phyloP scores from a whole-genome alignment of 257 asterid genomes.

The Striga asiatica region DNA sequence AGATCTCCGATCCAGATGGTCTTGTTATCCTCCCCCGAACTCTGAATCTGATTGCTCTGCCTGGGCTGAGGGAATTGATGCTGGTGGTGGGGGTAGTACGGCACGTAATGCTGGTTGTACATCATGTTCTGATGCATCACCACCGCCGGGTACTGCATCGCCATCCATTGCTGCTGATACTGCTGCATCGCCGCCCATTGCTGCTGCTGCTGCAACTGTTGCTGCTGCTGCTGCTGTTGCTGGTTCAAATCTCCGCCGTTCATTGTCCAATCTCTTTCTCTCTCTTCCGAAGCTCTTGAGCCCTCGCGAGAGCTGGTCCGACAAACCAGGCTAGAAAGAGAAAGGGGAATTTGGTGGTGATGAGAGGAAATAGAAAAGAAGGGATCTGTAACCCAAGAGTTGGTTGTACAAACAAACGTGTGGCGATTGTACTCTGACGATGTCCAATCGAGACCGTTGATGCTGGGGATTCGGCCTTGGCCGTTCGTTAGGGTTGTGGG shows the following conservation, averaged over 20 bases:
- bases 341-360: slow-evolving; percentile 3
- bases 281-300: slow-evolving; percentile 3
- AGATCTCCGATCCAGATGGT: slow-evolving; percentile 95
- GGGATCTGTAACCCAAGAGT: slow-evolving; percentile 52
- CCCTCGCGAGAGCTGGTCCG: slow-evolving; percentile 16
- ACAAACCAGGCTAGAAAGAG: slow-evolving; percentile 16
- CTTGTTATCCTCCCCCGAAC: slow-evolving; percentile 54
- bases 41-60: slow-evolving; percentile 36
- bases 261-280: slow-evolving; percentile 15
- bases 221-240: slow-evolving; percentile 24
- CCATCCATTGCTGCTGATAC: slow-evolving; percentile 72
- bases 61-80: slow-evolving; percentile 27
- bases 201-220: slow-evolving; percentile 43
- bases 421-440: slow-evolving; percentile 12
- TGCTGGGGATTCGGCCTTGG: background rate
- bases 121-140: slow-evolving; percentile 62
- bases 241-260: slow-evolving; percentile 68
- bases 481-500: slow-evolving; percentile 19
- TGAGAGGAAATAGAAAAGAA: slow-evolving; percentile 5
- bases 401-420: slow-evolving; percentile 28
- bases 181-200: slow-evolving; percentile 89
- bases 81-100: slow-evolving; percentile 37
- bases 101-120: slow-evolving; percentile 53
- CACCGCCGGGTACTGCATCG: slow-evolving; percentile 72
- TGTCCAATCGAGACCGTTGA: slow-evolving; percentile 17